Base-by-base conservation (phyloP, 2,329 filamentous ascomycete genomes). In the Aspergillus fischeri region DNA sequence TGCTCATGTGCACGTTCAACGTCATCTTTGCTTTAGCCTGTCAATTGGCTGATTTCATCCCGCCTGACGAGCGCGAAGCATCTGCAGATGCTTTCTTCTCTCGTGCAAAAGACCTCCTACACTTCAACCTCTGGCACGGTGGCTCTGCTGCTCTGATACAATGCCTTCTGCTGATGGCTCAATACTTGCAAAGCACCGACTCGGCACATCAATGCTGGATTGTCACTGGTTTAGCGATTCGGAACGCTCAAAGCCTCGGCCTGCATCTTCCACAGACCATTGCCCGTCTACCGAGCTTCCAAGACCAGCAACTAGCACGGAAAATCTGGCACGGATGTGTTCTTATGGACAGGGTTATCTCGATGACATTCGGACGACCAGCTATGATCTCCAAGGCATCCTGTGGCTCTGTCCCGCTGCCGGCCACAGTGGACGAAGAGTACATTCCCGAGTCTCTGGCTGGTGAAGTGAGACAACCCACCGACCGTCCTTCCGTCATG, bases 171-270 rank as follows among this genome's bases (percentile, higher is more conserved):
- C 66, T 81, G 4, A 78, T 79, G 58, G 77, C 75, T 10, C 79
- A 80, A 48, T 81, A 81, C 56, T 65, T 81, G 0, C 80, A 81
- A 47, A 79, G 79, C 49, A 81, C 79, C 0, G 74, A 78, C 11
- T 74, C 75, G 5, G 74, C 77, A 0, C 76, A 81, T 56, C 75
- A 79, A 56, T 80, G 77, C 1, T 82, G 79, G 80, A 80, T 81
- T 66, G 73, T 78, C 4, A 75, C 78, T 0, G 79, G 79, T 0
- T 68, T 77, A 3, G 78, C 78, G 0, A 74, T 81, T 17, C 71
- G 78, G 1, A 80, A 76, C 17, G 80, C 80, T 0, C 77, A 81
- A 51, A 76, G 78, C 0, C 55, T 81, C 2, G 79, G 78, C 0
- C 63, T 81, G 28, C 78, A 81, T 51, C 63, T 79, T 3, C 70